Base-by-base conservation (phyloP, 768 basidiomycete genomes). In the Astraeus odoratus region DNA sequence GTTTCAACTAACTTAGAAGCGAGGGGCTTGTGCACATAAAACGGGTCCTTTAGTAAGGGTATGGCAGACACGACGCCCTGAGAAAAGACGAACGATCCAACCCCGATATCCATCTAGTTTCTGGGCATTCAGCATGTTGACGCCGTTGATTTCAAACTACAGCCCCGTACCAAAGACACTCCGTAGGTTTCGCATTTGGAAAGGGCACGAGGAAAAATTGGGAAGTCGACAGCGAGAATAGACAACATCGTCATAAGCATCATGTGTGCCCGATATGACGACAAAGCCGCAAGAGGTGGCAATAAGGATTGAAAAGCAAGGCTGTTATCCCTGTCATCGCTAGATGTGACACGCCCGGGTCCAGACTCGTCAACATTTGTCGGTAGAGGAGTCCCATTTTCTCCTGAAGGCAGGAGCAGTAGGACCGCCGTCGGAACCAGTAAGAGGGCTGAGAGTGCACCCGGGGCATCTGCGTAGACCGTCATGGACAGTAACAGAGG, bases 31-130 rank as follows among this genome's bases (percentile, higher is more conserved):
- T 63, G 70, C 35, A 87, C 63, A 53, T 81, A 68, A 1, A 57
- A 51, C 1, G 80, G 77, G 42, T 83, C 70, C 53, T 79, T 85
- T 24, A 94, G 66, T 22, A 92, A 61, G 1, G 90, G 84, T 35
- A 85, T 80, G 0, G 90, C 84, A n/a, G 92, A 92, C 5, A 93
- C 81, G 34, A 99, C 63, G 18, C 96, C 96, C 59, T 94, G 87
- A 0, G 95, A 93, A 62, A 96, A 98, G 10, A 98, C 90, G 52
- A 99, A 98, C 1, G 94, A 92, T 10, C 96, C 96, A 2, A 97
- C 95, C 9, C 96, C 96, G 10, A 93, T 66, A 58, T 99, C 96
- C 96, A 98, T 99, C 95, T 99, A 50, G 25, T 15, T 44, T 6
- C n/a, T 33, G 44, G 39, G 35, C 8, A 41, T 37, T 51, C 25